Percentiles rank a stretch among this genome's conserved stretches.
Evolutionary conservation across 805 yeast species (phyloP).

Genomic region (Wickerhamomyces sydowiorum): DNA sequence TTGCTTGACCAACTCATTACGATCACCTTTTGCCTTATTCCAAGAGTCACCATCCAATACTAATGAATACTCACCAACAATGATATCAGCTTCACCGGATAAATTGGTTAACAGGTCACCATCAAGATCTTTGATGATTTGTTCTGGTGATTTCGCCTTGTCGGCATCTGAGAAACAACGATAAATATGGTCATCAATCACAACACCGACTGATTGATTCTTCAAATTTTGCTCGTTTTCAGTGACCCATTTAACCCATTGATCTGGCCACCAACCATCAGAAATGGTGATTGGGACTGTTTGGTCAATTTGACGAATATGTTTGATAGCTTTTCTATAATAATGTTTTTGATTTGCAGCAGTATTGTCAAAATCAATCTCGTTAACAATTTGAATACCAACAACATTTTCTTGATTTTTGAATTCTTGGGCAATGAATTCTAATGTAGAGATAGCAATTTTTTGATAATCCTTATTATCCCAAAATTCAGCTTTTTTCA

Average conservation of each 20-base stretch:
- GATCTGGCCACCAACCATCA: conserved; percentile 91
- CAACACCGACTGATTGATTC: conserved; percentile 46
- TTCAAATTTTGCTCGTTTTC: conserved; percentile 33
- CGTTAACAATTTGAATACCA: conserved; percentile 85
- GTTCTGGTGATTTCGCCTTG: conserved; percentile 55
- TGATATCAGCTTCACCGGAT: conserved; percentile 52
- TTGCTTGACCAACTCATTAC: conserved; percentile 50
- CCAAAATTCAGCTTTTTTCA: conserved; percentile 66
- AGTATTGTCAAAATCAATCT: conserved; percentile 59
- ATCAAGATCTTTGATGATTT: conserved; percentile 54
- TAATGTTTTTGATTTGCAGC: conserved; percentile 49
- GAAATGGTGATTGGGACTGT: conserved; percentile 72
- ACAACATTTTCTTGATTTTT: conserved; percentile 56
- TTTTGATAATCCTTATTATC: conserved; percentile 32
- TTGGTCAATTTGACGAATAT: conserved; percentile 50
- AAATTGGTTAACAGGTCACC: conserved; percentile 43
- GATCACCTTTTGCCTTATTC: conserved; percentile 41
- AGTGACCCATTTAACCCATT: conserved; percentile 63
- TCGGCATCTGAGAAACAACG: conserved; percentile 80
- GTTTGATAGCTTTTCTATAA: conserved; percentile 57
- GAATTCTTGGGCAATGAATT: conserved; percentile 60
- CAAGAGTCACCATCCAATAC: conserved; percentile 76
- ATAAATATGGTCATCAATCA: conserved; percentile 82
- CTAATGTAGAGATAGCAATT: conserved; percentile 43
- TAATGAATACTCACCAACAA: conserved; percentile 89